Base-by-base conservation (phyloP, 306 rosid genomes). In the Acacia confusa region DNA sequence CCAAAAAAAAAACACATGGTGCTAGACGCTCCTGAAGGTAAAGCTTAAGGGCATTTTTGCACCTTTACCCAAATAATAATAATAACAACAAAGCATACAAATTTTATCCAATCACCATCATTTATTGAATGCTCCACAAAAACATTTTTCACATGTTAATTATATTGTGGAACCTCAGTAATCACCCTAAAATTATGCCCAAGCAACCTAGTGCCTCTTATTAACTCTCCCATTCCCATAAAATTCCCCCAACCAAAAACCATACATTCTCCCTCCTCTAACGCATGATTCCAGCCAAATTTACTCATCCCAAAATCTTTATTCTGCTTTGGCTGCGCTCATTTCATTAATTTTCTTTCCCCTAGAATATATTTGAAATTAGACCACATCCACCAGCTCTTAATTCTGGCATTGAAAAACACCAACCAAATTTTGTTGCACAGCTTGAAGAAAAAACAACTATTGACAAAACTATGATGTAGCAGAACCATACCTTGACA, bases 401-500 rank as follows among this genome's bases (percentile, higher is more conserved):
- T 24, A 65, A 70, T 11, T 40, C 82, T 40, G 36, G 50, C 40
- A 47, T 45, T 43, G 40, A 83, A 64, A 19, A 68, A 75, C 24
- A 30, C 19, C 64, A 80, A 66, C 63, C 65, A 78, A 78, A 81
- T 83, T 73, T 69, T 50, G 82, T 57, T 73, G 76, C 67, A 68
- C 66, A 53, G 48, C 76, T 69, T 19, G 32, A 69, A 80, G 79
- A 66, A 70, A 72, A 78, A 61, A 74, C 68, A 70, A 63, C 67
- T 47, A 74, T 45, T 48, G 58, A 50, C 12, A 70, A 47, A 79
- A 45, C 75, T 52, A 43, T 58, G 77, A 79, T 71, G 65, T 48
- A 79, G 57, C 70, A 70, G 76, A 61, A 74, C 52, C 80, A 70
- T 87, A 95, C 99, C 98, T 92, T 95, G 75, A 95, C 92, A 85